Percentiles rank a stretch among this genome's conserved stretches.
phyloP scores from a whole-genome alignment of 2,329 filamentous ascomycete genomes.

The Fusarium chlamydosporum region DNA sequence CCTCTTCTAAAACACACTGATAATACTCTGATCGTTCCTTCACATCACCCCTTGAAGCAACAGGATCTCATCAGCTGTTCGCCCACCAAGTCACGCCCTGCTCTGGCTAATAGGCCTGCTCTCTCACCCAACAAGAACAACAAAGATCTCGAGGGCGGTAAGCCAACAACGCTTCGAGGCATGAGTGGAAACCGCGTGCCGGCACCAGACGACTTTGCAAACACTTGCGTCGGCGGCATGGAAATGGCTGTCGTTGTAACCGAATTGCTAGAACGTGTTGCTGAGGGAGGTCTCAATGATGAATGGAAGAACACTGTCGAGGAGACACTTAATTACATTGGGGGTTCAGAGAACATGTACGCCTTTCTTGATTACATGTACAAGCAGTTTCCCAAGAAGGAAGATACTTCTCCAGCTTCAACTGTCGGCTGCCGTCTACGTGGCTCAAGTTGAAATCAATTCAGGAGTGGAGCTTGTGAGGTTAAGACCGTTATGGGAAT shows the following conservation, averaged over 20 bases:
- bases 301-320: constrained; percentile 22
- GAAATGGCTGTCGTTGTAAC: constrained; percentile 32
- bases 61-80: background rate
- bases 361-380: constrained; percentile 21
- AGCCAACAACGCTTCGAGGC: constrained; percentile 15
- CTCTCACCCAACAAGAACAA: background rate
- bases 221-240: constrained; percentile 24
- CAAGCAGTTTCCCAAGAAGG: constrained; percentile 14
- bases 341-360: constrained; percentile 28
- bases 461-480: background rate
- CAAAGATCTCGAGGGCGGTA: constrained; percentile 5
- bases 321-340: constrained; percentile 28
- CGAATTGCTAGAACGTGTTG: constrained; percentile 17
- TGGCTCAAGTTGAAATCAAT: constrained; percentile 7
- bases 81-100: background rate
- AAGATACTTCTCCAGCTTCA: background rate
- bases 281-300: background rate
- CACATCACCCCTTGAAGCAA: background rate
- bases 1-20: too few species aligned
- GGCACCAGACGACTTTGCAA: constrained; percentile 15
- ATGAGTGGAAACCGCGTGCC: constrained; percentile 24
- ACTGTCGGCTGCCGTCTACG: constrained; percentile 24
- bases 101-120: background rate
- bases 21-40: too few species aligned
- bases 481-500: background rate